phyloP scores from a whole-genome alignment of 2,329 filamentous ascomycete species.

The Sclerotinia borealis region DNA sequence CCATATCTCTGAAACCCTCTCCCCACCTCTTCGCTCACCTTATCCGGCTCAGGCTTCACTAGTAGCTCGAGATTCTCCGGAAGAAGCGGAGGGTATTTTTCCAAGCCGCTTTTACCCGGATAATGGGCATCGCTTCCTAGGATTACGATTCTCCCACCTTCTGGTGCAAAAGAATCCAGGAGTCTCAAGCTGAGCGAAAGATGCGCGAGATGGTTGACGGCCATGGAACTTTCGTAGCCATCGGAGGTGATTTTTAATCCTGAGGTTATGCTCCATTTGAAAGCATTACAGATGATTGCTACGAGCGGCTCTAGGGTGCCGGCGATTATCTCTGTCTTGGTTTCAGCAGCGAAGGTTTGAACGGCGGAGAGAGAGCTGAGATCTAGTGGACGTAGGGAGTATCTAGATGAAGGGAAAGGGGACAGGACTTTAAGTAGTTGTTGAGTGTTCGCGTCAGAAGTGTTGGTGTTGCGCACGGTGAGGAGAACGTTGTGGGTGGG shows the following conservation, averaged over 20 bases:
- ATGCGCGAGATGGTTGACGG: conserved; percentile 37
- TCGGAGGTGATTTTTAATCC: conserved; percentile 34
- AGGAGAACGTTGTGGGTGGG: neutral
- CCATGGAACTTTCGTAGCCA: conserved; percentile 36
- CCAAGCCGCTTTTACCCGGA: neutral
- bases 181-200: conserved; percentile 35
- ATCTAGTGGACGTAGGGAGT: conserved; percentile 34
- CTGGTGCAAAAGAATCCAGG: conserved; percentile 23
- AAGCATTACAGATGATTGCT: conserved; percentile 39
- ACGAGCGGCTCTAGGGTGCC: conserved; percentile 31
- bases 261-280: conserved; percentile 34
- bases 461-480: conserved; percentile 32
- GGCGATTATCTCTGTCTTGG: conserved; percentile 29
- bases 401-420: conserved; percentile 23
- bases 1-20: conserved; percentile 5
- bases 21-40: neutral
- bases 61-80: neutral
- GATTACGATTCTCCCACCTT: conserved; percentile 30
- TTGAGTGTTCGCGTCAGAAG: conserved; percentile 30
- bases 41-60: neutral
- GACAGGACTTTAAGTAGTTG: conserved; percentile 23
- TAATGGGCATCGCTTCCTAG: conserved; percentile 15
- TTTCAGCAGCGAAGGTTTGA: conserved; percentile 31
- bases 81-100: neutral
- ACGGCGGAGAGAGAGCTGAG: conserved; percentile 34